Percentiles rank a stretch among this genome's conserved stretches.
Evolutionary conservation across 495 filamentous ascomycete species (phyloP).

Genomic region (Rhypophila decipiens): DNA sequence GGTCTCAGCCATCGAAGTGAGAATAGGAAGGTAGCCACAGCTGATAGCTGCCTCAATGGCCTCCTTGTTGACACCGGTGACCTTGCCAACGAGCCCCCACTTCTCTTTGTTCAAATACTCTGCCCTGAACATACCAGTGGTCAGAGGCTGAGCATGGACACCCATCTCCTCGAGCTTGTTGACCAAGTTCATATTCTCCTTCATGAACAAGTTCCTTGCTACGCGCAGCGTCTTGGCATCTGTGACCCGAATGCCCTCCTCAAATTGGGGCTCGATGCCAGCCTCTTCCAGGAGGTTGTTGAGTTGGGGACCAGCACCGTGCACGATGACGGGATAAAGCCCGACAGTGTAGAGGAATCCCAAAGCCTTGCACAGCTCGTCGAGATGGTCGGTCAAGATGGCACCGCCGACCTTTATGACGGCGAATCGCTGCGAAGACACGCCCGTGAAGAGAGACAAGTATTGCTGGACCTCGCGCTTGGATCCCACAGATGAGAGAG

Average conservation of each 20-base stretch:
- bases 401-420: constrained; percentile 98
- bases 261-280: constrained; percentile 91
- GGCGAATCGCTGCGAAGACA: constrained; percentile 95
- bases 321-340: constrained; percentile 91
- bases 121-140: constrained; percentile 87
- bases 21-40: constrained; percentile 85
- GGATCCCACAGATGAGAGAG: constrained; percentile 92
- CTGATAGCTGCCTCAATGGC: constrained; percentile 89
- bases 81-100: constrained; percentile 92
- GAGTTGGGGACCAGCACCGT: constrained; percentile 92
- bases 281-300: constrained; percentile 89
- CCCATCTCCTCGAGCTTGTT: constrained; percentile 88
- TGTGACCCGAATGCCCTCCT: constrained; percentile 93
- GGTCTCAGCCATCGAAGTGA: constrained; percentile 96
- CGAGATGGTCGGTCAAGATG: constrained; percentile 91
- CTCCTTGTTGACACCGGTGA: constrained; percentile 84
- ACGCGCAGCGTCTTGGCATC: constrained; percentile 92
- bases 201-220: constrained; percentile 83
- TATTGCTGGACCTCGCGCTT: constrained; percentile 98
- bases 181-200: constrained; percentile 94
- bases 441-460: constrained; percentile 94
- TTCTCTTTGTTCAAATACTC: constrained; percentile 93
- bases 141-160: constrained; percentile 85
- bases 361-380: constrained; percentile 79
- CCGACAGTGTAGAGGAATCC: constrained; percentile 94